These are phyloP conservation scores for Tulasnella calospora DNA, from an alignment of 768 basidiomycete genomes.

Conservation along the genomic window DNA sequence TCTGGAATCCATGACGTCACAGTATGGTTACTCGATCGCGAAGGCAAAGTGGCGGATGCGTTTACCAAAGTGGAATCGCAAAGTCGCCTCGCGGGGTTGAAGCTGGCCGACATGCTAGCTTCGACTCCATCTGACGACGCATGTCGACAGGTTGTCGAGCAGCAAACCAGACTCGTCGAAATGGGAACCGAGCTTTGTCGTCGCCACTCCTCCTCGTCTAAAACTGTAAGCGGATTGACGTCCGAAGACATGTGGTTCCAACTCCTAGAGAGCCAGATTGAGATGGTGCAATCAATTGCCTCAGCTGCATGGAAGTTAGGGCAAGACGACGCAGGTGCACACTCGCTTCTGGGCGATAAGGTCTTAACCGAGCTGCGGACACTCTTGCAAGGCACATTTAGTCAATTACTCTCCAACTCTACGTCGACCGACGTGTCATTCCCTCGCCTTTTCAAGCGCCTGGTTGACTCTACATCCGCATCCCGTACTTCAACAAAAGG, in stretches of 20 bases:
- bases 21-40: conserved; percentile 70
- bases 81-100: conserved; percentile 26
- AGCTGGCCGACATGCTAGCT: conserved; percentile 23
- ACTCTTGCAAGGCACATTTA: conserved; percentile 79
- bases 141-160: conserved; percentile 40
- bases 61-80: conserved; percentile 56
- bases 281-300: conserved; percentile 67
- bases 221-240: conserved; percentile 20
- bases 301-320: conserved; percentile 31
- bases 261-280: conserved; percentile 74
- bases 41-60: conserved; percentile 59
- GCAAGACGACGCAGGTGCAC: conserved; percentile 1
- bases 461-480: conserved; percentile 67
- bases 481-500: conserved; percentile 51
- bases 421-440: conserved; percentile 79
- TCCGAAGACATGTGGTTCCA: conserved; percentile 89
- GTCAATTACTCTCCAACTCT: conserved; percentile 75
- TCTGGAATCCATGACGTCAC: conserved; percentile 66
- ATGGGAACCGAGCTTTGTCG: conserved; percentile 67
- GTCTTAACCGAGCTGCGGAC: conserved; percentile 48
- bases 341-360: conserved; percentile 1
- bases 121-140: conserved; percentile 24
- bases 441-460: conserved; percentile 84
- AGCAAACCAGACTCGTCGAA: conserved; percentile 54
- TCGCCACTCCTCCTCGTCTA: conserved; percentile 48